Conservation (phyloP, 73 alveolate genomes). For the Tetrahymena malaccensis region DNA sequence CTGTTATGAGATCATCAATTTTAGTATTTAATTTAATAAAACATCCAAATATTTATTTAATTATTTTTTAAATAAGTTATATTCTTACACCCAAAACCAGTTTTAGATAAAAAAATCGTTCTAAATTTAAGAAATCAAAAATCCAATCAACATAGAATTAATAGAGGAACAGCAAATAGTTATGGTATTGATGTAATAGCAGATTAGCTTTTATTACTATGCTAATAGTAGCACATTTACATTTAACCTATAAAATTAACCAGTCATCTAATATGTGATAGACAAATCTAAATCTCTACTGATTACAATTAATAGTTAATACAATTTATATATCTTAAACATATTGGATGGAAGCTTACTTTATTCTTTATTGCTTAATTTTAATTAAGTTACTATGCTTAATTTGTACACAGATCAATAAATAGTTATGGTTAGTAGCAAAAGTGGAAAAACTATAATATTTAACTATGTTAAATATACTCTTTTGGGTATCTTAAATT, state of each 20-base stretch:
- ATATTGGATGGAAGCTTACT: background rate
- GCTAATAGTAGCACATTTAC: too few relatives aligned
- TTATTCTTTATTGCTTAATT: background rate
- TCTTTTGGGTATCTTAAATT: background rate
- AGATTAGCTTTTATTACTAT: background rate
- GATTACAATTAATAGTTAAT: background rate
- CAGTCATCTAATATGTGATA: background rate
- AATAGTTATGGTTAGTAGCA: background rate
- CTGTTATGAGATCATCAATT: background rate
- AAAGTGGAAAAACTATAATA: background rate
- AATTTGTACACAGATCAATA: background rate
- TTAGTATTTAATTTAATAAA: background rate
- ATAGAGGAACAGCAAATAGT: background rate
- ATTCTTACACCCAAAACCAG: background rate
- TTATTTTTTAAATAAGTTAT: background rate
- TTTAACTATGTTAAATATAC: background rate
- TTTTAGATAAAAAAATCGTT: background rate
- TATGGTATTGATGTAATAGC: too few relatives aligned
- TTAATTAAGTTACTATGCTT: too few relatives aligned
- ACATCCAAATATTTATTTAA: too few relatives aligned
- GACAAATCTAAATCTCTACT: background rate
- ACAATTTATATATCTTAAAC: too few relatives aligned
- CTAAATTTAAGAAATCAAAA: too few relatives aligned
- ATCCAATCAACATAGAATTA: background rate
- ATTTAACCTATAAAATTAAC: background rate